A percentile compares a stretch with the other conserved stretches of the same genome.
Conservation (phyloP, 176 grass and related monocot genomes). For the Pontederia paniculata region DNA sequence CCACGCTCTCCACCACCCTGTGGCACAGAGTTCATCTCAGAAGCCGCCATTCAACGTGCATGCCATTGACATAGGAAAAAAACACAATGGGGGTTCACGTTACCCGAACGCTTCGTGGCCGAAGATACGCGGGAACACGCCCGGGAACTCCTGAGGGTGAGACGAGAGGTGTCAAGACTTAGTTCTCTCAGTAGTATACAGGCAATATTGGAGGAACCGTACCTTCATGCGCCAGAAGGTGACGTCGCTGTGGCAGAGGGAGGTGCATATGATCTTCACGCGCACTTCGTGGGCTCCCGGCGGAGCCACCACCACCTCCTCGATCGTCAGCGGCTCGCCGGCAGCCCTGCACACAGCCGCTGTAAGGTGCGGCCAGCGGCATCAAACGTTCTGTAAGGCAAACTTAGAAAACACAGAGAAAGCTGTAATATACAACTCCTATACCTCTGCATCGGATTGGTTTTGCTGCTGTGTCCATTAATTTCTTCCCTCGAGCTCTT, state of each 20-base stretch:
- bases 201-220: background rate
- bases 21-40: background rate
- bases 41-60: background rate
- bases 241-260: conserved; percentile 64
- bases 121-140: conserved; percentile 34
- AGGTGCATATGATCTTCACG: conserved; percentile 55
- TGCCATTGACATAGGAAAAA: background rate
- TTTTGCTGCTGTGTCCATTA: background rate
- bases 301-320: conserved; percentile 71
- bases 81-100: too few relatives aligned
- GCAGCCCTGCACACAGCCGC: conserved; percentile 53
- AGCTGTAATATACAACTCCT: background rate
- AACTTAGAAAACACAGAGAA: too few relatives aligned
- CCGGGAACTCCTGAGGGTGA: background rate
- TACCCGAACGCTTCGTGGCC: conserved; percentile 80
- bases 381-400: background rate
- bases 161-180: background rate
- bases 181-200: background rate
- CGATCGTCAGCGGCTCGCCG: conserved; percentile 45
- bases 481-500: too few relatives aligned
- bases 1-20: conserved; percentile 78
- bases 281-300: conserved; percentile 50
- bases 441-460: conserved; percentile 71
- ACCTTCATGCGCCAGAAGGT: conserved; percentile 45
- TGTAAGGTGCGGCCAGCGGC: background rate